These are phyloP conservation scores for Ophiostoma pallidulum DNA, from an alignment of 2,329 filamentous ascomycete species.

Conservation along the genomic window DNA sequence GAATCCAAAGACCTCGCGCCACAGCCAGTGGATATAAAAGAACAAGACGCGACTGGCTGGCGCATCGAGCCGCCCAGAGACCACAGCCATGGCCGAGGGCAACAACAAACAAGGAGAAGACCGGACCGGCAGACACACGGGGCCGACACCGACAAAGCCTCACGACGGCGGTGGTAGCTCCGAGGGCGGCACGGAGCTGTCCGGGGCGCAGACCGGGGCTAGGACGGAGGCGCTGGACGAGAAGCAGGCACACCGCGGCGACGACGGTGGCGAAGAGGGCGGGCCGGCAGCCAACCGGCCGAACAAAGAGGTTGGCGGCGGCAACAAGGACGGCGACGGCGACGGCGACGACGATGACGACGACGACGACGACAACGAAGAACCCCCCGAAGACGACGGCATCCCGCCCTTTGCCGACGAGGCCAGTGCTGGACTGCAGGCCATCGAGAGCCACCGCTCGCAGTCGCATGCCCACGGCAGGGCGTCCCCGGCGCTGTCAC, in stretches of 20 bases:
- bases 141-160: conserved; percentile 1
- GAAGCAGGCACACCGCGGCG: no score
- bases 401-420: conserved; percentile 14
- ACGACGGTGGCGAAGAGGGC: conserved; percentile 7
- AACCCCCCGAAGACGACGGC: conserved; percentile 3
- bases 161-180: background rate
- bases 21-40: no score
- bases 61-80: background rate
- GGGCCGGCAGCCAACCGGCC: no score
- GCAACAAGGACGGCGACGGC: background rate
- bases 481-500: conserved; percentile 19
- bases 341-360: background rate
- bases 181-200: background rate
- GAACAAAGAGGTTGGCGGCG: no score
- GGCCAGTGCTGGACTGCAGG: conserved; percentile 15
- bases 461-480: background rate
- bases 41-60: background rate
- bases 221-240: no score
- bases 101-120: background rate
- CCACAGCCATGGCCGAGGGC: background rate
- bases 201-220: background rate
- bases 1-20: no score
- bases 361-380: background rate
- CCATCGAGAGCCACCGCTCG: conserved; percentile 10
- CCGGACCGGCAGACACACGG: background rate